Conservation (phyloP, 1,284 basidiomycete genomes). For the Golubevia pallescens region DNA sequence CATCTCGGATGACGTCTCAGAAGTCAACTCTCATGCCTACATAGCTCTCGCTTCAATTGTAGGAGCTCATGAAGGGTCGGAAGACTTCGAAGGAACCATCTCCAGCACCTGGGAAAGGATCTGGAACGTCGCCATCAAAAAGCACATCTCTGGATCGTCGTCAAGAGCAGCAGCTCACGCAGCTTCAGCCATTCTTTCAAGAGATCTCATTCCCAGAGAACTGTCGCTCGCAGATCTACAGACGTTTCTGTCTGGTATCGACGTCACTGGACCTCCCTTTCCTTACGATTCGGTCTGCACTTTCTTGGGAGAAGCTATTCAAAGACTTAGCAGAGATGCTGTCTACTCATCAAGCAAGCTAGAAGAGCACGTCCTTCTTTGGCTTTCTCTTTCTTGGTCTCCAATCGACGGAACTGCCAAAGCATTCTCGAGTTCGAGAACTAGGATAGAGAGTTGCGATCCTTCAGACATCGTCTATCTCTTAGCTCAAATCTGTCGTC, state of each 20-base stretch:
- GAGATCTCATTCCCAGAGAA: conserved; percentile 69
- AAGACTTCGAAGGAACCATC: neutral
- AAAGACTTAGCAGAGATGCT: conserved; percentile 76
- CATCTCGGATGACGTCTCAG: neutral
- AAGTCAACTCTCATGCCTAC: neutral
- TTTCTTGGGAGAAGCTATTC: conserved; percentile 75
- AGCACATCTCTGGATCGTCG: neutral
- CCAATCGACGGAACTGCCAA: conserved; percentile 65
- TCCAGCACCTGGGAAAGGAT: neutral
- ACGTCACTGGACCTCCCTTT: conserved; percentile 82
- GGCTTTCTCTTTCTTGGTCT: conserved; percentile 80
- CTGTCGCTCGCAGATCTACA: conserved; percentile 76
- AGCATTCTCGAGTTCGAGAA: neutral
- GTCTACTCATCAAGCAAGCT: conserved; percentile 79
- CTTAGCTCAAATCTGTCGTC: conserved; percentile 72
- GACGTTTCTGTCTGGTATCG: conserved; percentile 76
- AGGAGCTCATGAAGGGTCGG: neutral
- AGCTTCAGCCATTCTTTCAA: conserved; percentile 69
- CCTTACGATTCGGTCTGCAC: conserved; percentile 84
- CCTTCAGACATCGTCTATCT: conserved; percentile 68
- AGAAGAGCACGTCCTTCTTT: conserved; percentile 80
- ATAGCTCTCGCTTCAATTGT: neutral
- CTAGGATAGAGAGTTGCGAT: conserved; percentile 65
- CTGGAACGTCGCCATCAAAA: neutral
- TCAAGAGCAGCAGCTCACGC: conserved; percentile 75